Conservation (phyloP, 495 filamentous ascomycete genomes). For the Saxophila tyrrhenica region DNA sequence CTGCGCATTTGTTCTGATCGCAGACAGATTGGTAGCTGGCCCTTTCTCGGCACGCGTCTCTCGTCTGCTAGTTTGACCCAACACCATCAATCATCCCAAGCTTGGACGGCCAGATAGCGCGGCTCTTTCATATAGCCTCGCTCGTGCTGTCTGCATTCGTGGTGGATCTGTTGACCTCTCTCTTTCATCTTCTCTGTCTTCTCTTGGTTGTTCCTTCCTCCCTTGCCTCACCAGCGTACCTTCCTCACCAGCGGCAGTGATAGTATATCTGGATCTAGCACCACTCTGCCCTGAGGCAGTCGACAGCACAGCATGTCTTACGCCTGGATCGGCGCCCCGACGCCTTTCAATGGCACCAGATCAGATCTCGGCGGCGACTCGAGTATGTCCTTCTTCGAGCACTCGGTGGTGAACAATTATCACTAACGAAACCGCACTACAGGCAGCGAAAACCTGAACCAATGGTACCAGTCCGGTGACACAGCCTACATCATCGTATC, state of each 20-base stretch:
- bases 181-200: too few species aligned
- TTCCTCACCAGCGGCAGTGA: neutral
- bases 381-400: neutral
- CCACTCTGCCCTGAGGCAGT: neutral
- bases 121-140: neutral
- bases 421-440: neutral
- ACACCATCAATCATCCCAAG: neutral
- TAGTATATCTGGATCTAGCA: neutral
- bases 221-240: neutral
- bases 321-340: conserved; percentile 69
- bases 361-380: conserved; percentile 57
- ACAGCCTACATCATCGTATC: conserved; percentile 83
- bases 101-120: neutral
- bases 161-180: too few species aligned
- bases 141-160: too few species aligned
- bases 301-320: conserved; percentile 47
- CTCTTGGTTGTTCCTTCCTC: too few species aligned
- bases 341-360: conserved; percentile 65
- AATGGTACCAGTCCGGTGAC: conserved; percentile 68
- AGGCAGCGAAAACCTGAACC: conserved; percentile 73
- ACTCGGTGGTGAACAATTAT: neutral
- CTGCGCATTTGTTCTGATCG: too few species aligned
- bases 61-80: too few species aligned
- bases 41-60: too few species aligned
- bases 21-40: too few species aligned